Evolutionary conservation across 2,329 filamentous ascomycete genomes (phyloP).

Genomic region (Fusarium chaquense): DNA sequence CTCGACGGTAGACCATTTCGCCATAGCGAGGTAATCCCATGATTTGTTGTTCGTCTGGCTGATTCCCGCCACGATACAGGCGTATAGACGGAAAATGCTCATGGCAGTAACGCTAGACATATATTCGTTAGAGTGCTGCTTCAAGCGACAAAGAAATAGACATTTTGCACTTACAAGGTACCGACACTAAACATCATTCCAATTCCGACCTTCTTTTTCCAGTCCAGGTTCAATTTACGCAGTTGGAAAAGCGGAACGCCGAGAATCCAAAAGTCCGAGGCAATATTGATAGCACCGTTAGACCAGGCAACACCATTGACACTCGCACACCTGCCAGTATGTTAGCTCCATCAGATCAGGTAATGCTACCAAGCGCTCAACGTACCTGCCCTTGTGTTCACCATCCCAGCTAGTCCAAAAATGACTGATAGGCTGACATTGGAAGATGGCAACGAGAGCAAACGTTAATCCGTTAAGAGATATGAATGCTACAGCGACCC

Average conservation of each 20-base stretch:
- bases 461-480: neutral
- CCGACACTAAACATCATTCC: slow-evolving; percentile 11
- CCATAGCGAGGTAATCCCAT: slow-evolving; percentile 1
- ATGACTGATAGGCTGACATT: slow-evolving; percentile 18
- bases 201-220: slow-evolving; percentile 15
- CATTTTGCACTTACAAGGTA: neutral
- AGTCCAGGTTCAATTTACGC: neutral
- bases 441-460: neutral
- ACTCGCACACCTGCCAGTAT: slow-evolving; percentile 8
- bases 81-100: slow-evolving; percentile 13
- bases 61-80: neutral
- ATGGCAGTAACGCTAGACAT: neutral
- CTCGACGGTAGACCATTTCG: slow-evolving; percentile 12
- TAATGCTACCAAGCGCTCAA: slow-evolving; percentile 12
- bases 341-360: slow-evolving; percentile 6
- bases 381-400: slow-evolving; percentile 2
- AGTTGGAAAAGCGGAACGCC: slow-evolving; percentile 3
- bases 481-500: slow-evolving; percentile 2
- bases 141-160: too few species aligned
- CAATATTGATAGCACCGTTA: slow-evolving; percentile 9
- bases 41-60: neutral
- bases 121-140: too few species aligned
- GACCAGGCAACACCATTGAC: slow-evolving; percentile 27
- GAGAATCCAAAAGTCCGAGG: neutral
- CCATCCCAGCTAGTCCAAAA: slow-evolving; percentile 28